Percentiles rank a stretch among this genome's conserved stretches.
Conservation (phyloP, 306 rosid genomes). For the Myrica gale region DNA sequence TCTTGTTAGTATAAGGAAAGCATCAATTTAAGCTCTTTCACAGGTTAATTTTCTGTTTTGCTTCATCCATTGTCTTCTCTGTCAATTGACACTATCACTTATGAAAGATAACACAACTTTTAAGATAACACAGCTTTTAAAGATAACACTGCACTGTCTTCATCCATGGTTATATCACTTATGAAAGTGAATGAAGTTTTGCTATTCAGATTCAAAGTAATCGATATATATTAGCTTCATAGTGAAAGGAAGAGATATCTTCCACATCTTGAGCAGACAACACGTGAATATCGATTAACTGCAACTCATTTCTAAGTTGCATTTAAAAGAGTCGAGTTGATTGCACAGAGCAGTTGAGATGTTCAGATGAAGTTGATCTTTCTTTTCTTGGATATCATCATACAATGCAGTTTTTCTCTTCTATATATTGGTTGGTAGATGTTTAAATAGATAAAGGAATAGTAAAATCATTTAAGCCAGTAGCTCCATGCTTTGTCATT, state of each 20-base stretch:
- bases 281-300: background rate
- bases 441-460: background rate
- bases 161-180: background rate
- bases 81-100: too few species aligned
- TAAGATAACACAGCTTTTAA: too few species aligned
- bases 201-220: background rate
- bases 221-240: background rate
- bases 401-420: background rate
- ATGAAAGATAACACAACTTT: too few species aligned
- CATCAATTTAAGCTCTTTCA: constrained; percentile 73
- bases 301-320: background rate
- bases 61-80: too few species aligned
- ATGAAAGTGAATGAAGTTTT: background rate
- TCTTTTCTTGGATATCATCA: background rate
- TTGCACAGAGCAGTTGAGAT: background rate
- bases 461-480: background rate
- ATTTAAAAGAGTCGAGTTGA: background rate
- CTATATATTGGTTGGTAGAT: background rate
- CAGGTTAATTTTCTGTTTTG: constrained; percentile 22
- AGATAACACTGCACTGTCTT: too few species aligned
- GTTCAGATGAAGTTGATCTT: background rate
- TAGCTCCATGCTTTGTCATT: background rate
- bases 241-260: background rate
- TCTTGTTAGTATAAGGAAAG: constrained; percentile 83
- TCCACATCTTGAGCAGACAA: background rate